These are phyloP conservation scores for Penicillium decumbens DNA, from an alignment of 2,329 filamentous ascomycete species.

Conservation along the genomic window DNA sequence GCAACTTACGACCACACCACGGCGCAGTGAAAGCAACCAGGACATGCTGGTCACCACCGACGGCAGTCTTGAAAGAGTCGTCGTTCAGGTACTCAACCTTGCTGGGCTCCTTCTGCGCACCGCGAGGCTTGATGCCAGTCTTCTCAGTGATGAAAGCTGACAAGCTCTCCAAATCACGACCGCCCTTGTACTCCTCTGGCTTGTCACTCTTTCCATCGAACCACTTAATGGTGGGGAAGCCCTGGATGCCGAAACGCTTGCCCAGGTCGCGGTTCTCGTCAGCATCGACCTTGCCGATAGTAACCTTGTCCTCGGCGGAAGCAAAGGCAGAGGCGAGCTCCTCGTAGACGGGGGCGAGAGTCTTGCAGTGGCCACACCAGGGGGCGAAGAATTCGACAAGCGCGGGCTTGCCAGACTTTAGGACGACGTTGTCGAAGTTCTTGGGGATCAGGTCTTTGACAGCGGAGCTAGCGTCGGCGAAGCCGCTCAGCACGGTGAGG, in stretches of 20 bases:
- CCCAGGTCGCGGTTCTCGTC: conserved; percentile 82
- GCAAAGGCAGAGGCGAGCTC: conserved; percentile 74
- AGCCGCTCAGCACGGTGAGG: conserved; percentile 47
- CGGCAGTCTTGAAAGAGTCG: conserved; percentile 65
- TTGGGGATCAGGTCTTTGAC: conserved; percentile 83
- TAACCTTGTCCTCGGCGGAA: conserved; percentile 68
- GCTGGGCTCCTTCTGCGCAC: conserved; percentile 58
- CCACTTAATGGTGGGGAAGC: conserved; percentile 95
- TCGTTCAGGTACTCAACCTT: conserved; percentile 77
- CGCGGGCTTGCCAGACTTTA: conserved; percentile 88
- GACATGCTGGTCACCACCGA: conserved; percentile 84
- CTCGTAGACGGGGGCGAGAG: conserved; percentile 87
- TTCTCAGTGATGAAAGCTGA: conserved; percentile 77
- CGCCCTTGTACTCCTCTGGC: conserved; percentile 79
- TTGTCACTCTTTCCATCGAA: conserved; percentile 91
- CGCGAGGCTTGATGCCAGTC: conserved; percentile 76
- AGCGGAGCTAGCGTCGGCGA: conserved; percentile 66
- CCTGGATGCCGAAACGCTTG: conserved; percentile 80
- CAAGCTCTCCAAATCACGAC: conserved; percentile 82
- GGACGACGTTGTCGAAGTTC: conserved; percentile 88
- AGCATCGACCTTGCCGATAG: conserved; percentile 93
- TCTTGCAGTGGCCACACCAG: conserved; percentile 99
- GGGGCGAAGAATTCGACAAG: conserved; percentile 98
- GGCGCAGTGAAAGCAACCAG: conserved; percentile 96
- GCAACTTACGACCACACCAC: conserved; percentile 90